Evolutionary conservation across 768 basidiomycete genomes (phyloP).

Genomic region (Lentinula aciculospora): DNA sequence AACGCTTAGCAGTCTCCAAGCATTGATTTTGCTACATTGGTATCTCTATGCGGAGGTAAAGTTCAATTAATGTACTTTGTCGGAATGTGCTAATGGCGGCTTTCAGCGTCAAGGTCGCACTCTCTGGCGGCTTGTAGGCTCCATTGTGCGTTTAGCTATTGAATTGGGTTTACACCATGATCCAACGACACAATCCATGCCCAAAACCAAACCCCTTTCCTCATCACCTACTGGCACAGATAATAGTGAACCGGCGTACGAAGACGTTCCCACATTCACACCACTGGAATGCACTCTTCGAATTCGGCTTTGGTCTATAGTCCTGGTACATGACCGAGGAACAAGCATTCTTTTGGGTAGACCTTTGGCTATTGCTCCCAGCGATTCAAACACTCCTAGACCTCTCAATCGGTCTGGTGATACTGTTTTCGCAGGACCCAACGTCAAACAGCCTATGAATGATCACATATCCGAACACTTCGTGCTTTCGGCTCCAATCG

Average conservation of each 20-base stretch:
- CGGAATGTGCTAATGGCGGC: background rate
- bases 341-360: constrained; percentile 85
- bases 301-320: constrained; percentile 80
- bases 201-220: background rate
- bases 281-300: constrained; percentile 75
- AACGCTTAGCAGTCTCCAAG: constrained; percentile 77
- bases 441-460: constrained; percentile 11
- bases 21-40: constrained; percentile 82
- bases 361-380: constrained; percentile 75
- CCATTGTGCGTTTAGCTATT: constrained; percentile 74
- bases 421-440: constrained; percentile 7
- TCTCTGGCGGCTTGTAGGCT: constrained; percentile 84
- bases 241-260: background rate
- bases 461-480: constrained; percentile 72
- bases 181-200: constrained; percentile 55
- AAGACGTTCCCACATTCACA: constrained; percentile 41
- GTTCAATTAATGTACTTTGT: constrained; percentile 11
- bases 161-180: constrained; percentile 87
- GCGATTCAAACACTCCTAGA: constrained; percentile 77
- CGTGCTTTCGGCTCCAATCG: constrained; percentile 65
- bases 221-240: background rate
- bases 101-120: constrained; percentile 81
- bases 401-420: constrained; percentile 37
- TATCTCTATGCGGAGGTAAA: constrained; percentile 84
- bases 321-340: constrained; percentile 82